These are phyloP conservation scores for Hypoxylon lenormandii DNA, from an alignment of 495 filamentous ascomycete genomes.

Conservation along the genomic window DNA sequence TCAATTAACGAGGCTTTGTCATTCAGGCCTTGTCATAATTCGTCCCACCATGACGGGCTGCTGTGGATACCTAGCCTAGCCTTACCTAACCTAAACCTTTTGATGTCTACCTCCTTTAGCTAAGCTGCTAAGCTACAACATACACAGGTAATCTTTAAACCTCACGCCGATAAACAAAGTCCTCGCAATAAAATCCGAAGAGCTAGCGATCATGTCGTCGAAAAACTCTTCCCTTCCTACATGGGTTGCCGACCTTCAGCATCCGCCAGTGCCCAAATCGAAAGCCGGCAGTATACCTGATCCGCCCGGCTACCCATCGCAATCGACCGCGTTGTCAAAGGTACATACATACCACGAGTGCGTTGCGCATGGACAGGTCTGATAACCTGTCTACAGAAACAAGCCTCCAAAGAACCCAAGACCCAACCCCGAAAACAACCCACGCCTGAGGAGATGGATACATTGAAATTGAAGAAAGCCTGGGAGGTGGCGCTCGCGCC, in stretches of 20 bases:
- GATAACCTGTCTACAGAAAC: constrained; percentile 52
- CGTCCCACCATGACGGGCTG: constrained; percentile 14
- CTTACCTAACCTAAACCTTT: not conserved
- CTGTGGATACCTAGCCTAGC: constrained; percentile 19
- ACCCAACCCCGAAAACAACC: constrained; percentile 65
- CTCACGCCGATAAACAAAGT: not conserved
- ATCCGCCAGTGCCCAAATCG: constrained; percentile 67
- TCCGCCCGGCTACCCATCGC: constrained; percentile 84
- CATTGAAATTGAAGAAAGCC: constrained; percentile 95
- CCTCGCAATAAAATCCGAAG: too few species aligned
- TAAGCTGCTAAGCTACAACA: too few species aligned
- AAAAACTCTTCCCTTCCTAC: constrained; percentile 61
- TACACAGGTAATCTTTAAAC: too few species aligned
- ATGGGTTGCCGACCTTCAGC: constrained; percentile 84
- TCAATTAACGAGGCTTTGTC: constrained; percentile 25
- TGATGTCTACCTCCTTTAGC: not conserved
- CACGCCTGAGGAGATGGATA: constrained; percentile 85
- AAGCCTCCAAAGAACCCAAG: constrained; percentile 59
- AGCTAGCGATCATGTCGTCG: constrained; percentile 33
- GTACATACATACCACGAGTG: constrained; percentile 49
- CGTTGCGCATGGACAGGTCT: not conserved
- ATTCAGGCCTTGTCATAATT: constrained; percentile 30
- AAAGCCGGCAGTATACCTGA: constrained; percentile 77
- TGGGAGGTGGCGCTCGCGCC: constrained; percentile 98
- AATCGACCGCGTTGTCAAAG: constrained; percentile 64